Base-by-base conservation (phyloP, 176 grass and related monocot genomes). In the Hordeum marinum region DNA sequence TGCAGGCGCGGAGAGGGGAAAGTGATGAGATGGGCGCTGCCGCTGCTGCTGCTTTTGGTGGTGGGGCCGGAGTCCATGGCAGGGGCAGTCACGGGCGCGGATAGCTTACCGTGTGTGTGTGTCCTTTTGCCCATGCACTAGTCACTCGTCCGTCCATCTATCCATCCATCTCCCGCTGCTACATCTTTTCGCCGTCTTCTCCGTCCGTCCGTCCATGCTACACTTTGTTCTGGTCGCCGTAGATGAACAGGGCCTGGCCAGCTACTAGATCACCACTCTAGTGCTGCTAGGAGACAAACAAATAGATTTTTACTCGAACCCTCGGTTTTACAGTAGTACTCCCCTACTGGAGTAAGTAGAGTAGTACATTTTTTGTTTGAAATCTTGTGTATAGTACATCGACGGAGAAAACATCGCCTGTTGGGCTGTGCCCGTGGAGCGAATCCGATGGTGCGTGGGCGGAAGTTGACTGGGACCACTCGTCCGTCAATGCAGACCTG, bases 21-120 rank as follows among this genome's bases (percentile, higher is more conserved):
- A 74, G 71, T 43, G 71, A 31, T 18, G 42, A 74, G 42, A 74
- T 74, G 71, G 71, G 71, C 71, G 42, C 42, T 74, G 70, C 40
- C 46, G 64, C 34, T 69, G 64, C 31, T 34, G 70, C 70, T 42
- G 68, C 69, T 72, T 72, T 73, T 73, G 24, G 68, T 21, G 39
- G 20, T 4, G n/a, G 68, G 68, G 14, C n/a, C 68, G 36, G 35
- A 72, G 40, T 45, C 6, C n/a, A 36, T 4, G 32, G 13, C 4
- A 63, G 62, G 40, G 42, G 24, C 71, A 74, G 41, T 74, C 71
- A 74, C 71, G 71, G 71, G 42, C 24, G 40, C 70, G 3, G 70
- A 27, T 45, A 73, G 70, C 21, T 37, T 35, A 18, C 64, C 31
- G 20, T 55, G 52, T 21, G 32, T 21, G 32, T 34, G 18, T 69